Evolutionary conservation across 306 rosid genomes (phyloP).

Genomic region (Coriaria nepalensis): DNA sequence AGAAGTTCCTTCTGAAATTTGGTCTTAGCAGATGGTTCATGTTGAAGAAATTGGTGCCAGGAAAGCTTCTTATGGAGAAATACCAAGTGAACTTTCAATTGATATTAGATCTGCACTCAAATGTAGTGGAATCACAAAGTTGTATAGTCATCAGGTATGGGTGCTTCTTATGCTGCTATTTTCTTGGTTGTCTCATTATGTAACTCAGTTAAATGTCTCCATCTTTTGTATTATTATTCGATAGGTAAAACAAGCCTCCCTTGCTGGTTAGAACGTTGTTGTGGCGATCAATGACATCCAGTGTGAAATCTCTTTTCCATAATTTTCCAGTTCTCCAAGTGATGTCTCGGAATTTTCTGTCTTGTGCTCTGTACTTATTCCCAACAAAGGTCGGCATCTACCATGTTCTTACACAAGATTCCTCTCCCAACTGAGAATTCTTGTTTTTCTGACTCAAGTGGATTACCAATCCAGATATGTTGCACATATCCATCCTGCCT

Average conservation of each 20-base stretch:
- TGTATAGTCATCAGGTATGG: constrained; percentile 85
- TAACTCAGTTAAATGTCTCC: constrained; percentile 9
- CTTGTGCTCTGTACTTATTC: constrained; percentile 78
- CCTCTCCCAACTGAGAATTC: background rate
- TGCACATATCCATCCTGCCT: constrained; percentile 84
- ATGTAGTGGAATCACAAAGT: constrained; percentile 48
- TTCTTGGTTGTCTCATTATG: background rate
- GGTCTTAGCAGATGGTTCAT: constrained; percentile 59
- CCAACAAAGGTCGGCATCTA: constrained; percentile 69
- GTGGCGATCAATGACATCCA: constrained; percentile 92
- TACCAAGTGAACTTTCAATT: constrained; percentile 48
- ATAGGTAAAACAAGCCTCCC: constrained; percentile 71
- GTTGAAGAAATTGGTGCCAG: constrained; percentile 60
- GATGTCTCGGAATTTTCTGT: constrained; percentile 35
- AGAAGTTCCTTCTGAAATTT: constrained; percentile 19
- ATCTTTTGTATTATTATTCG: constrained; percentile 2
- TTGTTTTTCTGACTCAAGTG: constrained; percentile 37
- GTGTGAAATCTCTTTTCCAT: constrained; percentile 94
- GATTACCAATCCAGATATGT: constrained; percentile 98
- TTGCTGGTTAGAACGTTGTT: constrained; percentile 58
- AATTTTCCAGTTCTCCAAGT: constrained; percentile 73
- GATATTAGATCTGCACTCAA: constrained; percentile 46
- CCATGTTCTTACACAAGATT: too few relatives aligned
- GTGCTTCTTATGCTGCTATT: constrained; percentile 12
- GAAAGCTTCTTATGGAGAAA: constrained; percentile 39